Evolutionary conservation across 2,329 filamentous ascomycete genomes (phyloP), one percentile per base, ranked within the genome.

Genomic region (Thermomyces lanuginosus): DNA sequence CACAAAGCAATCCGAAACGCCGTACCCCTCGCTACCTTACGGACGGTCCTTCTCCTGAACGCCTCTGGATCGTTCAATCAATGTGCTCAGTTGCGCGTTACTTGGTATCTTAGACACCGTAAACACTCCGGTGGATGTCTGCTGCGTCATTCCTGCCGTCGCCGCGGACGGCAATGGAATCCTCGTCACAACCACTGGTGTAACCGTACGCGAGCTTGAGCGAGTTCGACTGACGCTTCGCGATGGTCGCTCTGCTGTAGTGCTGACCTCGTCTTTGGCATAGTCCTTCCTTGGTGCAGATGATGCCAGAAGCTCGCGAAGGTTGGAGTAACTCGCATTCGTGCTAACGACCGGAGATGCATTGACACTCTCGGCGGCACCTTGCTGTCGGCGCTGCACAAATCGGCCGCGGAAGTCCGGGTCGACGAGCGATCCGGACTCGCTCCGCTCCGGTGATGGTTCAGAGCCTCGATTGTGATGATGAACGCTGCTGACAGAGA

Each of bases 331-430:
- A 21, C 31, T 33, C 9, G 29, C 28, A 4, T 29, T 27, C 8
- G 31, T 27, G 5, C 28, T 30, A 17, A 30, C n/a, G n/a, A n/a
- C 22, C 16, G 31, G 28, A 16, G 31, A 33, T 6, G 31, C 31
- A 10, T 21, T 25, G n/a, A 23, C 25, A 9, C 25, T 32, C 21
- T 29, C 26, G 7, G 23, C 24, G 12, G 32, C 14, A 32, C 24
- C n/a, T n/a, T 24, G 28, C 38, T 10, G 26, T 34, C 31, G 31
- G 29, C 24, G 26, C 34, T 56, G 46, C 5, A 44, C 46, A 28
- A 56, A 58, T 15, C 41, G 44, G 5, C 40, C 33, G 3, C 54
- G 49, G 31, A 58, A 58, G 24, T 48, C 43, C 16, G 42, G 47
- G 9, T 51, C 45, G 7, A 56, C 50, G 2, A 58, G 42, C n/a